Conservation (phyloP, 1,139 yeast species). For the Meyerozyma smithsonii region DNA sequence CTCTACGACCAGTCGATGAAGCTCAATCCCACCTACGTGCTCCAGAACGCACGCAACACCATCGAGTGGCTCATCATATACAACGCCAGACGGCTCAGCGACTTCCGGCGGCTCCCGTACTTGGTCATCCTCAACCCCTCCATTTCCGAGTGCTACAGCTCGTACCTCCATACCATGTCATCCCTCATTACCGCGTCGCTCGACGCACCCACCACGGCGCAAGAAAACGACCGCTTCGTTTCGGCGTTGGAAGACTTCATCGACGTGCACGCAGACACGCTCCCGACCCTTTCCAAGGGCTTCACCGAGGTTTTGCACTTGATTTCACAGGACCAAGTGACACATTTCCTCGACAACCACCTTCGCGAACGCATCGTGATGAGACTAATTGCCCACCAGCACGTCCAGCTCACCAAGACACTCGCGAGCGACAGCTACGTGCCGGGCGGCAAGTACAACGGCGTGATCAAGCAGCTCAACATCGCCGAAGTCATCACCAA, state of each 20-base stretch:
- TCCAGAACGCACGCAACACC: conserved; percentile 39
- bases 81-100: conserved; percentile 57
- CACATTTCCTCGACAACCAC: conserved; percentile 68
- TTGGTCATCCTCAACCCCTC: conserved; percentile 85
- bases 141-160: conserved; percentile 72
- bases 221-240: conserved; percentile 49
- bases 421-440: conserved; percentile 24
- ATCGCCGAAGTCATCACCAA: conserved; percentile 57
- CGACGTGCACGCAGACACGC: conserved; percentile 75
- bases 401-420: conserved; percentile 50
- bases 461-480: conserved; percentile 63
- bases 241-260: conserved; percentile 54
- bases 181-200: conserved; percentile 46
- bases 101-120: conserved; percentile 73
- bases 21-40: conserved; percentile 31
- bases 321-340: conserved; percentile 47
- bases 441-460: conserved; percentile 49
- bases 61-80: conserved; percentile 37
- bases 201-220: conserved; percentile 38
- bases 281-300: conserved; percentile 77
- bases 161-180: conserved; percentile 69
- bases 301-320: conserved; percentile 66
- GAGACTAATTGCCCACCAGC: conserved; percentile 83
- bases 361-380: conserved; percentile 79
- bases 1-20: conserved; percentile 38